A percentile compares a stretch with the other conserved stretches of the same genome.
Evolutionary conservation across 768 basidiomycete genomes (phyloP).

Genomic region (Naganishia antarctica): DNA sequence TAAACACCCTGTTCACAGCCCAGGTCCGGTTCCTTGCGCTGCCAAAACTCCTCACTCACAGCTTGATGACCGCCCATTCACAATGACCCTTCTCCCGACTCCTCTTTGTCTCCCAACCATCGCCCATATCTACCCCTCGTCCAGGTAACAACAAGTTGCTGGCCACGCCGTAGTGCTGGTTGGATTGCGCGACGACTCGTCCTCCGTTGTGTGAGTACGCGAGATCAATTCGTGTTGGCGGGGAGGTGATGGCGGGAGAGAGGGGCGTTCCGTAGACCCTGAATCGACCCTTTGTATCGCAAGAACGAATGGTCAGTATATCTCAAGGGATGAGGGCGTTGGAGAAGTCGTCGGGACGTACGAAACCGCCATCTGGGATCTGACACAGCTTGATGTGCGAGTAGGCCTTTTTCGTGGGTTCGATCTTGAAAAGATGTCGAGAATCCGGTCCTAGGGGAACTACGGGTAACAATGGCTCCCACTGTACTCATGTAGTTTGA

Average conservation of each 20-base stretch:
- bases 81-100: conserved; percentile 67
- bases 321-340: neutral
- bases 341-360: conserved; percentile 52
- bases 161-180: conserved; percentile 92
- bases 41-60: conserved; percentile 57
- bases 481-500: conserved; percentile 43
- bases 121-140: conserved; percentile 82
- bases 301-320: conserved; percentile 51
- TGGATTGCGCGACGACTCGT: conserved; percentile 73
- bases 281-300: conserved; percentile 37
- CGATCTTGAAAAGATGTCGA: conserved; percentile 79
- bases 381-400: conserved; percentile 88
- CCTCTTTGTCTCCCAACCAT: conserved; percentile 97
- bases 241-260: conserved; percentile 22
- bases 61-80: conserved; percentile 68
- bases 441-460: conserved; percentile 73
- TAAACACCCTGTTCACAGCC: no score
- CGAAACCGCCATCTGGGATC: conserved; percentile 97
- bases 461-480: conserved; percentile 72
- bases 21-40: no score
- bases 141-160: conserved; percentile 88
- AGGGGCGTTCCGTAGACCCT: conserved; percentile 25
- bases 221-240: conserved; percentile 61
- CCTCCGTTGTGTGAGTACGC: conserved; percentile 89
- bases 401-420: conserved; percentile 53